Conservation (phyloP, 768 basidiomycete genomes). For the Naganishia onofrii region DNA sequence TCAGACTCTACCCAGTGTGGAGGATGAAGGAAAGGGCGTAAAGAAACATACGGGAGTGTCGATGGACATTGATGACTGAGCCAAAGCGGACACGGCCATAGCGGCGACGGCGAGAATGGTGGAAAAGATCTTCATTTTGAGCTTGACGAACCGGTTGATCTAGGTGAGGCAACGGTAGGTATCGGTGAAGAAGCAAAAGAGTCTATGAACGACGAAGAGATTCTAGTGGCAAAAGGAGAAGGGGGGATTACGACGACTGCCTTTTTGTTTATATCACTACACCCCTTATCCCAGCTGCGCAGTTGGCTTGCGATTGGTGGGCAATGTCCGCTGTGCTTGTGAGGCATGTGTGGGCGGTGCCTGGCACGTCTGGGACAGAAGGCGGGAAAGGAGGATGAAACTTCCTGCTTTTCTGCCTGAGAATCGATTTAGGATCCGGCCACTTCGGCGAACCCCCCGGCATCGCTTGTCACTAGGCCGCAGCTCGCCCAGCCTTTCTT, state of each 20-base stretch:
- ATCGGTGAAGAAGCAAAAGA: neutral
- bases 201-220: neutral
- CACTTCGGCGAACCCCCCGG: no score
- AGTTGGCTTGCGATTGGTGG: neutral
- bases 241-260: neutral
- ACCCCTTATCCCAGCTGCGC: neutral
- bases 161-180: neutral
- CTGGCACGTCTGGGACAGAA: neutral
- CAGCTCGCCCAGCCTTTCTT: no score
- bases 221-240: neutral
- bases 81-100: conserved; percentile 12
- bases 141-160: neutral
- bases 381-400: neutral
- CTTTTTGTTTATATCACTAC: neutral
- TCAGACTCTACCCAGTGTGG: neutral
- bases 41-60: conserved; percentile 10
- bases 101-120: conserved; percentile 20
- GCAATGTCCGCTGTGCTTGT: neutral
- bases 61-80: conserved; percentile 4
- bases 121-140: conserved; percentile 23
- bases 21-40: no score
- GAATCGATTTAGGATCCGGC: no score
- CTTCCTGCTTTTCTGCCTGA: no score
- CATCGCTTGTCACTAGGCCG: no score
- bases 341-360: neutral